Percentiles rank a stretch among this genome's conserved stretches.
Evolutionary conservation across 164 flowering plant species (phyloP).

Genomic region (Euptelea pleiosperma): DNA sequence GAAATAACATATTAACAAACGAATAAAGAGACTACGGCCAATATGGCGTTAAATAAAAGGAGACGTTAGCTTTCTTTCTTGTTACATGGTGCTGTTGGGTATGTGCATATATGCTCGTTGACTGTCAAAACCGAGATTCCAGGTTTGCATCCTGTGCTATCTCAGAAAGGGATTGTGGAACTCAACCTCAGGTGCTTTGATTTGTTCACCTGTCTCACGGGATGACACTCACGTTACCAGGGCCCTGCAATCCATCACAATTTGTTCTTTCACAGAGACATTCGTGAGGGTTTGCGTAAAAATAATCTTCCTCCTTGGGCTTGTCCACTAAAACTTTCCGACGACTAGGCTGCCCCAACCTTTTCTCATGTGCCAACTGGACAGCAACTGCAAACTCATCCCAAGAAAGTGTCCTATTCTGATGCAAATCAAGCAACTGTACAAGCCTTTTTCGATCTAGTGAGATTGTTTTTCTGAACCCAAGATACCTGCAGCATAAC

Average conservation of each 20-base stretch:
- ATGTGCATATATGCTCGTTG: too few relatives aligned
- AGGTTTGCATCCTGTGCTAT: neutral
- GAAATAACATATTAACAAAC: slow-evolving; percentile 5
- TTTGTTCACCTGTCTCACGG: neutral
- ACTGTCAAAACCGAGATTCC: too few relatives aligned
- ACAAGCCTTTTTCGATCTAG: slow-evolving; percentile 72
- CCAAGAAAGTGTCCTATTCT: slow-evolving; percentile 71
- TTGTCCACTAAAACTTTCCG: slow-evolving; percentile 62
- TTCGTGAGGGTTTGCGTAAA: slow-evolving; percentile 92
- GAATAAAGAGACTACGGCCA: slow-evolving; percentile 2
- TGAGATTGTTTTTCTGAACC: slow-evolving; percentile 61
- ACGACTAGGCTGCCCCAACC: slow-evolving; percentile 59
- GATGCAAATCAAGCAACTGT: slow-evolving; percentile 68
- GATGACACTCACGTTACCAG: slow-evolving; percentile 3
- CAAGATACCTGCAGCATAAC: slow-evolving; percentile 66
- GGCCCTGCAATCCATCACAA: slow-evolving; percentile 24
- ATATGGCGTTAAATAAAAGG: neutral
- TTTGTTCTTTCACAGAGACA: slow-evolving; percentile 60
- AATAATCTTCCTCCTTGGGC: slow-evolving; percentile 97
- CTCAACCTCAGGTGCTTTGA: neutral
- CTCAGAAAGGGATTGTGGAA: neutral
- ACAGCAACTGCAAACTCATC: slow-evolving; percentile 62
- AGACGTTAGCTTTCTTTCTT: neutral
- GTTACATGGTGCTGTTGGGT: too few relatives aligned
- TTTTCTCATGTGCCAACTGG: slow-evolving; percentile 42